These are phyloP conservation scores for Xanthoconium separans DNA, from an alignment of 1,284 basidiomycete genomes.

Conservation along the genomic window DNA sequence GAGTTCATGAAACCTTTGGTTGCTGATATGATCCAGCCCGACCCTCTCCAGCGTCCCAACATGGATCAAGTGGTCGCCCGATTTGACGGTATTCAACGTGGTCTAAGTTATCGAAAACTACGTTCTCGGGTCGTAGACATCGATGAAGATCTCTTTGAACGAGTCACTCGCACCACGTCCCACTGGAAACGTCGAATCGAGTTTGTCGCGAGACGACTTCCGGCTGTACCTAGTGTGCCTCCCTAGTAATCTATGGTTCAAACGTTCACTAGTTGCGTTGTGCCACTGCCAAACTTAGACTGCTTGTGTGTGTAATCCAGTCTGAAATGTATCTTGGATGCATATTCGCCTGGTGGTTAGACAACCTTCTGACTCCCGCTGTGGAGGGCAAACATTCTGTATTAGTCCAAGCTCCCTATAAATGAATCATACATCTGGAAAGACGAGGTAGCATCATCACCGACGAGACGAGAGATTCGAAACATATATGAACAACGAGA, in stretches of 20 bases:
- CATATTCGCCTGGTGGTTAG: no score
- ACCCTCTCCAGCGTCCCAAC: not conserved
- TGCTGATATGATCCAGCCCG: not conserved
- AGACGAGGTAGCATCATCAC: no score
- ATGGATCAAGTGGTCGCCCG: not conserved
- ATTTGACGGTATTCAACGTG: not conserved
- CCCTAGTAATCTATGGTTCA: not conserved
- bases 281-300: no score
- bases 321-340: no score
- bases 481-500: no score
- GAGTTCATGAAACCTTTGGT: not conserved
- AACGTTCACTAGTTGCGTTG: no score
- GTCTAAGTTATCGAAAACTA: not conserved
- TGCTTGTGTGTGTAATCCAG: no score
- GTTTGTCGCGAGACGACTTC: not conserved
- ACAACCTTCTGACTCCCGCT: no score
- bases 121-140: not conserved
- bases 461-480: no score
- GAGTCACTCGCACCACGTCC: not conserved
- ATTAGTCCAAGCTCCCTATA: no score
- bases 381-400: no score
- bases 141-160: not conserved
- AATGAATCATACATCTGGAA: no score
- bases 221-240: not conserved
- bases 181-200: not conserved